Base-by-base conservation (phyloP, 495 filamentous ascomycete genomes). In the Penicillium maclennaniae region DNA sequence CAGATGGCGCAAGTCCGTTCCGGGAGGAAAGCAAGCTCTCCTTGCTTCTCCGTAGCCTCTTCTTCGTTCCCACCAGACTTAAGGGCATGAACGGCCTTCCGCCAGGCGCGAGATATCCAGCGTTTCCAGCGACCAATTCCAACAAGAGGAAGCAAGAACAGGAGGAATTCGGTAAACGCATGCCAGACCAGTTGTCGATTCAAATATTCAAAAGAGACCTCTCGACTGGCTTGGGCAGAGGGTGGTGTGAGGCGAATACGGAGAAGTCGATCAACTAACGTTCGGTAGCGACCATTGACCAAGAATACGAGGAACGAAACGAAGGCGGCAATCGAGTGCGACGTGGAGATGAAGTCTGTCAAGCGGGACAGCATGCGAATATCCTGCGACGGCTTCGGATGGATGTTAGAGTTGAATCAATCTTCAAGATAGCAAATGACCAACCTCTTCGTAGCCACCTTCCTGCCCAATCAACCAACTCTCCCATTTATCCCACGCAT, bases 151-250 rank as follows among this genome's bases (percentile, higher is more conserved):
- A 99, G 79, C 10, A 99, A 81, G 67, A 99, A 99, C 7, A 99
- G 83, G 6, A 99, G 79, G 62, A 98, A 98, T 67, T 98, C 93
- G 21, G 93, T 98, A 61, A 98, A 97, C 16, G 93, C 93, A 66
- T 98, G 93, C 93, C 93, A 98, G 39, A 98, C 93, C 7, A 98
- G 81, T 69, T 98, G 93, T 14, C 93, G 86, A 65, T 98, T 98
- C 41, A 98, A 81, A 67, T 97, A 98, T 71, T 98, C 93, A 64
- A 98, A 97, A 0, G 87, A 92, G 15, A 98, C 91, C 69, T 97
- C 89, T 8, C 92, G 84, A 62, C 79, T 86, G 41, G 93, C 85
- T 58, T 95, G 87, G 58, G 79, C 87, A 15, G 86, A 89, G 15
- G 87, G 86, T 20, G 95, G 86, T 1, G 88, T 84, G 17, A 98